Base-by-base conservation (phyloP, 768 basidiomycete species). In the Amylocystis lapponica region DNA sequence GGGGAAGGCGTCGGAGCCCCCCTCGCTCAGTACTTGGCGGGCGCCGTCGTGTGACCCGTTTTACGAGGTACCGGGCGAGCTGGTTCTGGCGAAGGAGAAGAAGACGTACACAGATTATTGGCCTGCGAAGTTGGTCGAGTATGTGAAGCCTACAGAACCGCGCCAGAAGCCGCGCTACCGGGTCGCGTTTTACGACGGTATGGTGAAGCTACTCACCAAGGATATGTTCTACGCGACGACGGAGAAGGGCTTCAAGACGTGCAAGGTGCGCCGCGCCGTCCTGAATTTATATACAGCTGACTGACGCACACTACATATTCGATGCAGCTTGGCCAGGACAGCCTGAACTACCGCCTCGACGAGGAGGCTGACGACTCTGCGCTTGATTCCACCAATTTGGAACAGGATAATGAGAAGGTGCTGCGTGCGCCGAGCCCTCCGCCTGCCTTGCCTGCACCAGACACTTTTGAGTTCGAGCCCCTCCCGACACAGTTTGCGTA, bases 51-150 rank as follows among this genome's bases (percentile, higher is more conserved):
- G 67, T 2, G 79, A 85, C 48, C 62, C 63, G 3, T 58, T 66
- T 0, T 66, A 83, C 19, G 60, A 71, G 13, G 75, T 86, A 27
- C 84, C 83, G 3, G 86, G 83, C 3, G 86, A 88, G 57, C 59
- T 79, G 1, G 64, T 87, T 2, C 66, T 87, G 11, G 80, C 81
- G 5, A 57, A 66, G 19, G 74, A 71, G 3, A 61, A 51, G 32
- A 61, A 61, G 41, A 55, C 51, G 17, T 57, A 57, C 5, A 49
- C 53, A 4, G 51, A 58, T 13, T 81, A 80, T 52, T 90, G 86
- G 86, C 84, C 86, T 2, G 86, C 81, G 1, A 66, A 66, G 55
- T 62, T 89, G 30, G 52, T 79, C 9, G 64, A 53, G 0, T 85
- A 80, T 51, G 43, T 75, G 19, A 66, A 69, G 11, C 70, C 79